Conservation (phyloP, 2,329 filamentous ascomycete species). For the Raffaelea arxii region DNA sequence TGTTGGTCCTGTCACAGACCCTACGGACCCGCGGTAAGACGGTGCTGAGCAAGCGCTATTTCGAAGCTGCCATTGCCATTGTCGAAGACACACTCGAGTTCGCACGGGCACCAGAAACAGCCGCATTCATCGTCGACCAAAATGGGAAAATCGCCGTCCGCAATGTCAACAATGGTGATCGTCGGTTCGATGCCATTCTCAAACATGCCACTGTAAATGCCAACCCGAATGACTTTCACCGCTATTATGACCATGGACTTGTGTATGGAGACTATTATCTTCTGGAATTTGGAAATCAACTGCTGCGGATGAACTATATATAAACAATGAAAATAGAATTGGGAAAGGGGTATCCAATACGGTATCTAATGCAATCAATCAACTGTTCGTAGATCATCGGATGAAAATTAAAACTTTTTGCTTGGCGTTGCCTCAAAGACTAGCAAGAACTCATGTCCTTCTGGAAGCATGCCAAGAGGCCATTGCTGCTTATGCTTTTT, state of each 20-base stretch:
- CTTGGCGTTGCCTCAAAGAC: too few species aligned
- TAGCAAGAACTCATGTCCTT: too few species aligned
- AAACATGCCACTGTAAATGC: slow-evolving; percentile 20
- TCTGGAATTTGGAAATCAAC: slow-evolving; percentile 32
- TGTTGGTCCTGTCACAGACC: slow-evolving; percentile 27
- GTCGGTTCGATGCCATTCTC: slow-evolving; percentile 16
- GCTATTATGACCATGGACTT: slow-evolving; percentile 23
- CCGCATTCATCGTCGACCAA: slow-evolving; percentile 8
- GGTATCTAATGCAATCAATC: too few species aligned
- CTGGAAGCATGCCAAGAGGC: too few species aligned
- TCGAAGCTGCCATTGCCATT: slow-evolving; percentile 18
- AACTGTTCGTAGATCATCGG: too few species aligned
- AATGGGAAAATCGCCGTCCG: slow-evolving; percentile 1
- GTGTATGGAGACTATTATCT: slow-evolving; percentile 38
- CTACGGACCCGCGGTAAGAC: slow-evolving; percentile 12
- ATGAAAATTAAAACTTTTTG: too few species aligned
- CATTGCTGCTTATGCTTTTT: too few species aligned
- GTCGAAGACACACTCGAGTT: slow-evolving; percentile 19
- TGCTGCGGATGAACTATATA: slow-evolving; percentile 24
- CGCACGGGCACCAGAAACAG: slow-evolving; percentile 12
- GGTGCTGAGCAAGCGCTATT: slow-evolving; percentile 3
- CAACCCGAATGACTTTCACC: slow-evolving; percentile 15
- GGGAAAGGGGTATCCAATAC: too few species aligned
- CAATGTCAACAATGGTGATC: too few species aligned
- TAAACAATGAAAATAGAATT: too few species aligned